Evolutionary conservation across 78 protist genomes (phyloP).

Genomic region (Dictyostelium purpureum): DNA sequence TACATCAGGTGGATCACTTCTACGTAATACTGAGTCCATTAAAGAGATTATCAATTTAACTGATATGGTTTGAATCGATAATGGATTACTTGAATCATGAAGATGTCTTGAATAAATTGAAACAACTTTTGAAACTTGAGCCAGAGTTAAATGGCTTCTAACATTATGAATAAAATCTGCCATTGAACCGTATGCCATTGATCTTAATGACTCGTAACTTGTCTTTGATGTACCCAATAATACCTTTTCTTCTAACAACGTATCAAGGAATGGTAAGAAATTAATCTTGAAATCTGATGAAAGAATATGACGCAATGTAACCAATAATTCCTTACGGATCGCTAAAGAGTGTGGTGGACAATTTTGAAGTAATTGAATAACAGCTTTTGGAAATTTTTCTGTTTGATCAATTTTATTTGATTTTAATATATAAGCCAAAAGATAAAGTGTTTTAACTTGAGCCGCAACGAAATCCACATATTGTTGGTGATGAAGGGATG

Average conservation of each 20-base stretch:
- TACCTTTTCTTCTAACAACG: conserved; percentile 87
- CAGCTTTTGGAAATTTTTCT: conserved; percentile 87
- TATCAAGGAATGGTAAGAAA: conserved; percentile 89
- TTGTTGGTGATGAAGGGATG: not conserved
- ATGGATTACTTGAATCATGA: conserved; percentile 90
- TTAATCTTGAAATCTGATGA: conserved; percentile 88
- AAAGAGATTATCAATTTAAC: conserved; percentile 91
- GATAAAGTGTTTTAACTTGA: conserved; percentile 94
- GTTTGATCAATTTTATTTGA: conserved; percentile 44
- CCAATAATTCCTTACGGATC: conserved; percentile 91
- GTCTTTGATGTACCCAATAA: conserved; percentile 83
- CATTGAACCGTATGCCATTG: conserved; percentile 91
- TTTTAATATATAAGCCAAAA: conserved; percentile 91
- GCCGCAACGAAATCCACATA: conserved; percentile 92
- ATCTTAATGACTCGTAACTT: conserved; percentile 82
- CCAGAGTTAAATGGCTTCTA: conserved; percentile 66
- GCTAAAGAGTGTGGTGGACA: conserved; percentile 90
- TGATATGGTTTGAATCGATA: conserved; percentile 89
- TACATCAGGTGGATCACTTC: conserved; percentile 23
- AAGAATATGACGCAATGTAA: conserved; percentile 92
- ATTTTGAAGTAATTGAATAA: conserved; percentile 82
- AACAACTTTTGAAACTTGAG: conserved; percentile 84
- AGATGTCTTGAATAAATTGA: conserved; percentile 87
- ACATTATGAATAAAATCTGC: conserved; percentile 95
- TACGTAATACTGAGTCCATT: conserved; percentile 86